Base-by-base conservation (phyloP, 768 basidiomycete species). In the Hypsizygus marmoreus region DNA sequence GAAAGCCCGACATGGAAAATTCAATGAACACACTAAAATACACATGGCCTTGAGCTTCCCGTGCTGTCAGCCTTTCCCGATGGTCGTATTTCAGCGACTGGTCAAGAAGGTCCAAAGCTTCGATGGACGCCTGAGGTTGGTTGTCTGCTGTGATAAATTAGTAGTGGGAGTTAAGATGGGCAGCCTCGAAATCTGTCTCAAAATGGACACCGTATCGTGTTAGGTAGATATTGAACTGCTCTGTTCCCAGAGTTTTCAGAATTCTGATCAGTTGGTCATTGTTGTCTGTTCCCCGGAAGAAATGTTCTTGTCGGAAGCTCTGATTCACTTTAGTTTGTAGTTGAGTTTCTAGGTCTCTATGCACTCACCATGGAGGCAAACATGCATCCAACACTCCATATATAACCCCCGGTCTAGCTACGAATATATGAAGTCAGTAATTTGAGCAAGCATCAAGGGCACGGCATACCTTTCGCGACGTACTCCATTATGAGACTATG, bases 301-400 rank as follows among this genome's bases (percentile, higher is more conserved):
- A 85, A 53, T 84, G 85, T 54, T 88, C 86, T 58, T 77, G 82
- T 41, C 81, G 74, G 68, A 87, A 86, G 47, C 86, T 81, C 84
- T 86, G 39, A 9, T 5, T 13, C 11, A 26, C 16, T 20, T 41
- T 22, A 38, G 43, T 30, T 43, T 22, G 25, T 31, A 26, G 35
- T 20, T 40, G n/a, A n/a, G n/a, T n/a, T n/a, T 9, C 17, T 17
- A 24, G n/a, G n/a, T n/a, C n/a, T n/a, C n/a, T n/a, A n/a, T n/a
- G n/a, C 20, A 59, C 78, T 50, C 43, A 85, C 84, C 83, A 87
- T 86, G 24, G 80, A 77, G 3, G 84, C 86, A 47, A 84, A 78
- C 79, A 86, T 87, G 63, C 85, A 86, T 13, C 85, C 85, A 45
- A 84, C 66, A 63, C 79, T 81, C 85, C 85, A 88, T 65, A 88